Evolutionary conservation across 2,329 filamentous ascomycete genomes (phyloP), one percentile per base, ranked within the genome.

Genomic region (Cladophialophora carrionii): DNA sequence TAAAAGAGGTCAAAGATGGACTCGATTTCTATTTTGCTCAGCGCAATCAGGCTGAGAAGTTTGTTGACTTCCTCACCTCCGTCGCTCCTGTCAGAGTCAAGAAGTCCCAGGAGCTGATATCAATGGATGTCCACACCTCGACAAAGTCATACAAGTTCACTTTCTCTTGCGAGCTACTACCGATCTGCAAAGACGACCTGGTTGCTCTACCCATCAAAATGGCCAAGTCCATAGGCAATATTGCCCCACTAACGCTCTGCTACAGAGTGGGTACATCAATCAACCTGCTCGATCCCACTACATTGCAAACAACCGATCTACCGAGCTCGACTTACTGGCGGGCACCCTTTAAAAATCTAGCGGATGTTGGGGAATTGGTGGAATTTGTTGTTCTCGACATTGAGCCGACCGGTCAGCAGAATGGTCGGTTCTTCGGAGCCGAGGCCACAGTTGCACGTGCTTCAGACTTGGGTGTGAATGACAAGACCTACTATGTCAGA

Each of bases 361-460:
- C 94, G 1, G 93, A 98, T 70, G 87, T 92, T 1, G 87, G 88
- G 63, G 89, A 96, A 61, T 84, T 99, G 14, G 88, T 91, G 24
- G 95, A 99, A 77, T 99, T 98, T 74, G 88, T 98, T 64, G 84
- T 99, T 46, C 90, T 99, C 81, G 95, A 99, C 74, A 94, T 97
- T 66, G 95, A 99, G 76, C 88, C 88, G 0, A 83, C 89, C 0
- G 90, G 89, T 32, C 83, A 84, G 24, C 85, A 86, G 64, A 92
- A 90, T 72, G 95, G 95, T 61, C 91, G 90, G 71, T 96, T 89
- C 83, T 83, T 89, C 61, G 85, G 96, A 3, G 90, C 91, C 8
- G 95, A 99, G 79, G 91, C 88, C 6, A 96, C 92, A 0, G 88
- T 99, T 8, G 92, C 92, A 17, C 88, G 90, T 29, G 90, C 94